Evolutionary conservation across 2,329 filamentous ascomycete genomes (phyloP).

Genomic region (Madurella fahalii): DNA sequence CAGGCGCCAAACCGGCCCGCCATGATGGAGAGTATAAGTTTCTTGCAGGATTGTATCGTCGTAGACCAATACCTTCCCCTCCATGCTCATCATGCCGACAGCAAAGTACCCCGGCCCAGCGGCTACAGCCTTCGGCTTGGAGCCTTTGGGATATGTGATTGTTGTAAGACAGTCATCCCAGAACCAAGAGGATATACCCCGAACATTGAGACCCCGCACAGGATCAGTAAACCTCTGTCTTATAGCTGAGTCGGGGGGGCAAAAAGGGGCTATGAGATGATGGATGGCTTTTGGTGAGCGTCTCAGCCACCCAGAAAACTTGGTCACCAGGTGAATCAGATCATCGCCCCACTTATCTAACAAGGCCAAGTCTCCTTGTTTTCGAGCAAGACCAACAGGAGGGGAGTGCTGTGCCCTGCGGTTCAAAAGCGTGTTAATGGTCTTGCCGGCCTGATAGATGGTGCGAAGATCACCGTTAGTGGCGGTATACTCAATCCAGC

Average conservation of each 20-base stretch:
- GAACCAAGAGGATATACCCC: slow-evolving; percentile 6
- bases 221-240: slow-evolving; percentile 20
- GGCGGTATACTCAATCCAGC: slow-evolving; percentile 26
- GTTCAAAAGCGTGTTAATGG: slow-evolving; percentile 11
- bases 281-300: slow-evolving; percentile 22
- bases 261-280: slow-evolving; percentile 27
- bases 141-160: slow-evolving; percentile 15
- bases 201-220: slow-evolving; percentile 20
- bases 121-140: slow-evolving; percentile 11
- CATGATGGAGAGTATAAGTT: slow-evolving; percentile 14
- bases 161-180: slow-evolving; percentile 28
- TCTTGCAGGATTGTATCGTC: slow-evolving; percentile 24
- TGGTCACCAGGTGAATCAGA: slow-evolving; percentile 23
- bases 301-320: slow-evolving; percentile 20
- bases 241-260: slow-evolving; percentile 23
- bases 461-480: slow-evolving; percentile 17
- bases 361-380: slow-evolving; percentile 10
- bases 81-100: slow-evolving; percentile 12
- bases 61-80: slow-evolving; percentile 17
- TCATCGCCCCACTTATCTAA: slow-evolving; percentile 26
- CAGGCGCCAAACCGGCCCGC: slow-evolving; percentile 22
- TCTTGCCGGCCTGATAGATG: slow-evolving; percentile 26
- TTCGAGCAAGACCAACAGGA: not conserved
- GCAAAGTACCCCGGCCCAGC: slow-evolving; percentile 15
- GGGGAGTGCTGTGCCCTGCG: slow-evolving; percentile 15